A percentile compares a stretch with the other conserved stretches of the same genome.
Evolutionary conservation across 2,329 filamentous ascomycete species (phyloP).

Genomic region (Rachicladosporium sp.): DNA sequence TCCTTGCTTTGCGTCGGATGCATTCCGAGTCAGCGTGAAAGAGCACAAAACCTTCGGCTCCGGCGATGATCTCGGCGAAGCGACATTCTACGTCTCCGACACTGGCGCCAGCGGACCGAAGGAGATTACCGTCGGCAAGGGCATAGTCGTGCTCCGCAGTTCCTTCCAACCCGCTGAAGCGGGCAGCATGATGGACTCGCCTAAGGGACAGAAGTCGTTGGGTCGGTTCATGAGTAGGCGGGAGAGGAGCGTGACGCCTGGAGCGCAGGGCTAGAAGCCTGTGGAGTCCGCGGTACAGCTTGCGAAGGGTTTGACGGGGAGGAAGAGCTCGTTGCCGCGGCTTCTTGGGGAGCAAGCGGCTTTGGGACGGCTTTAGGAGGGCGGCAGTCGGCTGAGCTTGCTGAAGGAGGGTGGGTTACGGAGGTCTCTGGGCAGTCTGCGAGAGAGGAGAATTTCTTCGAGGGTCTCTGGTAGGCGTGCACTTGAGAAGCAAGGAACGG

Average conservation of each 20-base stretch:
- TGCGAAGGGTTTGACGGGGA: too few species aligned
- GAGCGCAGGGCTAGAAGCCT: too few species aligned
- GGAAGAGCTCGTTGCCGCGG: too few species aligned
- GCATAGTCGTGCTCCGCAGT: constrained; percentile 47
- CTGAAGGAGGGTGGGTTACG: too few species aligned
- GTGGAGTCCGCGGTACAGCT: too few species aligned
- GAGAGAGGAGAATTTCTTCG: too few species aligned
- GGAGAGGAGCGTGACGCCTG: constrained; percentile 21
- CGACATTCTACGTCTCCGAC: constrained; percentile 85
- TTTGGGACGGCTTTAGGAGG: too few species aligned
- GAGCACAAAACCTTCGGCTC: constrained; percentile 75
- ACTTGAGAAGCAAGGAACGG: too few species aligned
- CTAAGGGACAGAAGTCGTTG: constrained; percentile 12
- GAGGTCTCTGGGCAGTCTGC: too few species aligned
- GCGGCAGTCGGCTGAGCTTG: too few species aligned
- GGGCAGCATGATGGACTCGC: constrained; percentile 8
- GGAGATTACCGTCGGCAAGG: constrained; percentile 60
- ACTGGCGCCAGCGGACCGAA: constrained; percentile 47
- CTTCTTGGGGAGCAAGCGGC: too few species aligned
- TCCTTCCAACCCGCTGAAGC: constrained; percentile 18
- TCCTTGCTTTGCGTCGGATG: constrained; percentile 64
- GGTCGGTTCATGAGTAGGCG: constrained; percentile 15
- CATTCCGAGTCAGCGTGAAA: constrained; percentile 77
- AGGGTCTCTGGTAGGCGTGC: too few species aligned
- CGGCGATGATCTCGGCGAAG: constrained; percentile 68